Base-by-base conservation (phyloP, 1,284 basidiomycete genomes). In the Athelia sp. region DNA sequence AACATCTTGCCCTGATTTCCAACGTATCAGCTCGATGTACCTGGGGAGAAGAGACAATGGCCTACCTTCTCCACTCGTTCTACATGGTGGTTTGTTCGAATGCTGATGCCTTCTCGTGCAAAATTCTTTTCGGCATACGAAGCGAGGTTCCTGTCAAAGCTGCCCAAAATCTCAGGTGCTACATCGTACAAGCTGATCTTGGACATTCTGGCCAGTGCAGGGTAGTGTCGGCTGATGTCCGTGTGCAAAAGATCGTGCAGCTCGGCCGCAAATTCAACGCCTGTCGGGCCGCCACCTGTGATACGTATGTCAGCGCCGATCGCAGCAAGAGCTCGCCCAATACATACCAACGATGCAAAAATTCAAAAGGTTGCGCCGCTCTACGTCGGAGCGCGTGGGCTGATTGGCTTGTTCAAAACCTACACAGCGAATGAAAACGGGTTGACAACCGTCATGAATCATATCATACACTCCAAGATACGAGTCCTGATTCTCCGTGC, bases 241-340 rank as follows among this genome's bases (percentile, higher is more conserved):
- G 82, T 76, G 51, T 82, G 81, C 49, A 94, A 73, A 38, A 96
- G 75, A 64, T 97, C 93, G 53, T 90, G 83, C 50, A 97, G 66
- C 65, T 96, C 93, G 8, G 92, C 90, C 0, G 87, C 80, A 58
- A 93, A 92, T 64, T 93, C 91, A 49, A 92, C 84, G 2, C 90
- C 90, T 6, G 84, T 87, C 1, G 84, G 84, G 13, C 84, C 85
- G 34, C 83, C 84, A n/a, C 81, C 81, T 82, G 51, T 19, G 17
- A 36, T 3, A 17, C 13, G 32, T 50, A 43, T 45, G 34, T 46
- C 45, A 46, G 54, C 17, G 29, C 36, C n/a, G 1, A 10, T 49
- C 18, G 47, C 15, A 43, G 10, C 62, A 65, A 0, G 36, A 66
- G 59, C 22, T 44, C 18, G 18, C 63, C 2, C 9, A 13, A 2